Evolutionary conservation across 1,139 yeast species (phyloP).

Genomic region (Magnusiomyces paraingens): DNA sequence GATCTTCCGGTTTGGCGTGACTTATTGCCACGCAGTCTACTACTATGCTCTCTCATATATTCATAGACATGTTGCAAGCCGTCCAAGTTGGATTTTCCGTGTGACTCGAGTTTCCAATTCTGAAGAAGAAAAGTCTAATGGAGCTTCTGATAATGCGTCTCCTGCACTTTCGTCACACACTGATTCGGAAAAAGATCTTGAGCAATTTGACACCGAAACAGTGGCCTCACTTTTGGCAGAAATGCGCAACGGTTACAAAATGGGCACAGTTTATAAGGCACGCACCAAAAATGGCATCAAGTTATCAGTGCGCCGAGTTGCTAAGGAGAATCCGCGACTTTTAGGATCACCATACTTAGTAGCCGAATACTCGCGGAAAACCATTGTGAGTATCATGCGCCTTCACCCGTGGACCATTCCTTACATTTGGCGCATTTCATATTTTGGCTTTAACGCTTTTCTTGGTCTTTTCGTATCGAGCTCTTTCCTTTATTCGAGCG

Average conservation of each 20-base stretch:
- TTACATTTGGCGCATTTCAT: conserved; percentile 2
- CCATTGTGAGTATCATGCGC: conserved; percentile 16
- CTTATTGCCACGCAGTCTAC: conserved; percentile 20
- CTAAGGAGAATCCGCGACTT: conserved; percentile 19
- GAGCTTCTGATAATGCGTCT: too few relatives aligned
- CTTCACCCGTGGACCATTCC: background rate
- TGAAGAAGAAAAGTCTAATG: too few relatives aligned
- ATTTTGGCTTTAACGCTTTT: conserved; percentile 21
- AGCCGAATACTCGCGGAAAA: conserved; percentile 23
- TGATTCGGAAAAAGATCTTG: background rate
- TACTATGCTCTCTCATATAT: conserved; percentile 24
- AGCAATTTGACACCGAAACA: background rate
- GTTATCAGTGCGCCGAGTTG: conserved; percentile 4
- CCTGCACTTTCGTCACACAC: too few relatives aligned
- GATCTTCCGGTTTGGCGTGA: background rate
- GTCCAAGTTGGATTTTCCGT: conserved; percentile 27
- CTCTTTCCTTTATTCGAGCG: too few relatives aligned
- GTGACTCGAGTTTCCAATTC: conserved; percentile 1
- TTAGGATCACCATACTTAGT: conserved; percentile 23
- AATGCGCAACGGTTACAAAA: background rate
- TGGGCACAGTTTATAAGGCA: background rate
- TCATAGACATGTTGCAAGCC: conserved; percentile 29
- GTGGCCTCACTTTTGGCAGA: background rate
- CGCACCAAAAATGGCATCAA: conserved; percentile 10
- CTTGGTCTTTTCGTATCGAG: conserved; percentile 25